These are phyloP conservation scores for Umbelopsis vinacea DNA, from an alignment of 192 early-diverging fungal genomes.

Conservation along the genomic window DNA sequence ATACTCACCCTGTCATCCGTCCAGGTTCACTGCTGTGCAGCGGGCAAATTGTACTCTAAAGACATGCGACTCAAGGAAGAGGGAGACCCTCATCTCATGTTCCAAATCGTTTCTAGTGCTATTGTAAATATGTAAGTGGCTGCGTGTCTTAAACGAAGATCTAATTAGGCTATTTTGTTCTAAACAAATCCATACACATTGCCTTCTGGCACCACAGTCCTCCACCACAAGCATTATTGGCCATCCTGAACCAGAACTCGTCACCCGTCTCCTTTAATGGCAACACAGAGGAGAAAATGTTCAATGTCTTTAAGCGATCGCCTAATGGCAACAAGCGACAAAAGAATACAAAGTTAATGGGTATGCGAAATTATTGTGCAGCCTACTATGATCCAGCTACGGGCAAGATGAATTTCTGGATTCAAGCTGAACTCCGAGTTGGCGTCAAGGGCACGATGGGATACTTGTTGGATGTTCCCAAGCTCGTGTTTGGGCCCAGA, in stretches of 20 bases:
- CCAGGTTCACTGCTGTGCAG: constrained; percentile 68
- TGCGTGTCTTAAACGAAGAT: not conserved
- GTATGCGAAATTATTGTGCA: constrained; percentile 41
- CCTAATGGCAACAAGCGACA: constrained; percentile 61
- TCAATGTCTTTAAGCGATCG: constrained; percentile 68
- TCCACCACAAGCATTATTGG: constrained; percentile 72
- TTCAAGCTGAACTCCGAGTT: constrained; percentile 39
- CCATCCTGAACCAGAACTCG: constrained; percentile 65
- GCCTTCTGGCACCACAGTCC: constrained; percentile 45
- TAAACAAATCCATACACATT: not conserved
- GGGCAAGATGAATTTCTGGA: constrained; percentile 41
- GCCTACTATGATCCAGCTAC: constrained; percentile 33
- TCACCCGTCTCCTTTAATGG: constrained; percentile 60
- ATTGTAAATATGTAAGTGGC: constrained; percentile 68
- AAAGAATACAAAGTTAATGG: constrained; percentile 43
- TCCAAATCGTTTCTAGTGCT: constrained; percentile 79
- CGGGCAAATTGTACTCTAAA: constrained; percentile 62
- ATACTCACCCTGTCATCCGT: not conserved
- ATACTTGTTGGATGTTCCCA: constrained; percentile 43
- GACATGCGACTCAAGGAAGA: constrained; percentile 56
- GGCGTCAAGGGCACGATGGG: constrained; percentile 43
- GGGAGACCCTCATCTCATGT: constrained; percentile 74
- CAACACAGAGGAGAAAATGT: constrained; percentile 73
- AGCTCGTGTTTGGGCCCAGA: constrained; percentile 33
- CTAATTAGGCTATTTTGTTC: constrained; percentile 20